phyloP scores from a whole-genome alignment of 148 eudicot genomes.

The Diospyros kaki region DNA sequence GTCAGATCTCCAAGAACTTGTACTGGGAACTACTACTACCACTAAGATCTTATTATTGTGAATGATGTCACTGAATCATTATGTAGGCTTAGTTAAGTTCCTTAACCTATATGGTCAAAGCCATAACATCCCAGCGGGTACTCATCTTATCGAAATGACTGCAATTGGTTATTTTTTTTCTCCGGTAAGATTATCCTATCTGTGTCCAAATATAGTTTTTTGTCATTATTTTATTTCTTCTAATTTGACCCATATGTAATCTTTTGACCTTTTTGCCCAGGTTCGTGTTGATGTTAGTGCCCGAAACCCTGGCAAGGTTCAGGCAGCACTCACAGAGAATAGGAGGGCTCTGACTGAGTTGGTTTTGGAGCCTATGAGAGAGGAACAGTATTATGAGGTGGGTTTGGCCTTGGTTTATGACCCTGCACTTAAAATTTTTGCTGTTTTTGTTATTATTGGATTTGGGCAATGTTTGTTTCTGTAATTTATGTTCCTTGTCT shows the following conservation, averaged over 20 bases:
- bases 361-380: slow-evolving; percentile 88
- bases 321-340: slow-evolving; percentile 93
- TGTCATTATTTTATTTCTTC: not conserved
- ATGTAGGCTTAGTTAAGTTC: slow-evolving; percentile 15
- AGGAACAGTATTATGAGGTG: slow-evolving; percentile 93
- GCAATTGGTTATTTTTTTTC: slow-evolving; percentile 89
- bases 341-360: slow-evolving; percentile 80
- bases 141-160: slow-evolving; percentile 93
- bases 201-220: not conserved
- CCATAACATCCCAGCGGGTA: slow-evolving; percentile 90
- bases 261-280: slow-evolving; percentile 20
- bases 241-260: too few species aligned
- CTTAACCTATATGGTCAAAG: slow-evolving; percentile 56
- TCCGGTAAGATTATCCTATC: slow-evolving; percentile 53
- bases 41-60: not conserved
- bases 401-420: not conserved
- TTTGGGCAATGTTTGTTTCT: not conserved
- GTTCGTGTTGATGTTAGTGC: slow-evolving; percentile 97
- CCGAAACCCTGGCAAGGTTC: slow-evolving; percentile 95
- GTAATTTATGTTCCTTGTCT: slow-evolving; percentile 3
- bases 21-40: not conserved
- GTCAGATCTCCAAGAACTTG: not conserved
- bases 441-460: not conserved
- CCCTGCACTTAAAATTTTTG: not conserved
- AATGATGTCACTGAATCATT: not conserved